Conservation (phyloP, 768 basidiomycete species). For the Suillus americanus region DNA sequence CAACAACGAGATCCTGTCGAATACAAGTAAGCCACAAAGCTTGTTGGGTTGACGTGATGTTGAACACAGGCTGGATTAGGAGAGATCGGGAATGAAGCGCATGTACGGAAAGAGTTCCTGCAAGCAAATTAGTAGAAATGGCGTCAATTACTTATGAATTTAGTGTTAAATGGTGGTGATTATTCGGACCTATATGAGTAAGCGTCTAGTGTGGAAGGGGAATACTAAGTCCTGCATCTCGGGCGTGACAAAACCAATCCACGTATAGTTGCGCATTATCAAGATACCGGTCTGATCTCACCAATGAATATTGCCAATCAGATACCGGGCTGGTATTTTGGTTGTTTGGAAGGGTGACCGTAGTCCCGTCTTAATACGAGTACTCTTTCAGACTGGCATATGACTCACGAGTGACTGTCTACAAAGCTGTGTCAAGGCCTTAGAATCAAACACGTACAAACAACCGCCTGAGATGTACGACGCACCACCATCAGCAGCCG, state of each 20-base stretch:
- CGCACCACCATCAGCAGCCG: conserved; percentile 49
- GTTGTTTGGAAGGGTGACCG: background rate
- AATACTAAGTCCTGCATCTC: background rate
- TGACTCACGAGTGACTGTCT: background rate
- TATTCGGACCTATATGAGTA: background rate
- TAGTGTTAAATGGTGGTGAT: background rate
- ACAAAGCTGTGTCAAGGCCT: conserved; percentile 5
- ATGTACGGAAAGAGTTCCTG: background rate
- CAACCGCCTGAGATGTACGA: conserved; percentile 24
- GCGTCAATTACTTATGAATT: background rate
- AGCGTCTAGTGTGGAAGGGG: background rate
- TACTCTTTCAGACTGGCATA: background rate
- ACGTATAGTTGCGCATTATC: background rate
- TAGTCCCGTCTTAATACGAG: background rate
- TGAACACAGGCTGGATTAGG: background rate
- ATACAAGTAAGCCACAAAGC: conserved; percentile 17
- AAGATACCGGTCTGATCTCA: background rate
- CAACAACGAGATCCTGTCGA: conserved; percentile 14
- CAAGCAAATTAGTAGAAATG: background rate
- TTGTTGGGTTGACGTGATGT: conserved; percentile 14
- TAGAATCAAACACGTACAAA: conserved; percentile 42
- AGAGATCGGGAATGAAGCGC: background rate
- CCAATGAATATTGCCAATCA: background rate
- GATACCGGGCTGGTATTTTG: background rate
- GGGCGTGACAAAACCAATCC: background rate